These are phyloP conservation scores for Bolboschoenoplectus hybrid DNA, from an alignment of 202 grass and related monocot genomes.

Conservation along the genomic window DNA sequence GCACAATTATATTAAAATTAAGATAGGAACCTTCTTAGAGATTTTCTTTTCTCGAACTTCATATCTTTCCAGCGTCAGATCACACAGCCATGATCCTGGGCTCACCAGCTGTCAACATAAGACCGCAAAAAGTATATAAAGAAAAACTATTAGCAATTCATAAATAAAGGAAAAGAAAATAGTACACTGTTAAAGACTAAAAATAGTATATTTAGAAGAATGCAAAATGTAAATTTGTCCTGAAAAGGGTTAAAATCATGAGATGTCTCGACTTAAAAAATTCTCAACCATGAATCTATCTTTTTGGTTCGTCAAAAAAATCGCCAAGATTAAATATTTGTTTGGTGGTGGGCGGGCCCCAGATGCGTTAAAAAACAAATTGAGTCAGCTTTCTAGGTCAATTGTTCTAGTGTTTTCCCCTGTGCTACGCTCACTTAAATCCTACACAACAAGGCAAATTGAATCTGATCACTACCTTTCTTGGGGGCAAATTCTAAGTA, in stretches of 20 bases:
- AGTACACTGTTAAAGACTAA: not conserved
- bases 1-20: not conserved
- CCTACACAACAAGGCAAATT: not conserved
- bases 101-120: slow-evolving; percentile 67
- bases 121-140: not conserved
- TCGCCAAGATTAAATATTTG: not conserved
- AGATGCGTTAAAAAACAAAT: not conserved
- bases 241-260: not conserved
- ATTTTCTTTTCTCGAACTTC: slow-evolving; percentile 94
- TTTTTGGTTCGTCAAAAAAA: slow-evolving; percentile 16
- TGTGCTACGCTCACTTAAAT: not conserved
- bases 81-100: slow-evolving; percentile 84
- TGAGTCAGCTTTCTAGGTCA: slow-evolving; percentile 12
- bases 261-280: not conserved
- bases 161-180: not conserved
- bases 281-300: not conserved
- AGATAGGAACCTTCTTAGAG: slow-evolving; percentile 66
- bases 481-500: slow-evolving; percentile 2
- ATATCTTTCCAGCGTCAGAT: slow-evolving; percentile 85
- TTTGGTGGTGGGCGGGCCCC: slow-evolving; percentile 16
- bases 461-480: not conserved
- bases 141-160: not conserved
- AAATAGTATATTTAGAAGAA: not conserved
- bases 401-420: slow-evolving; percentile 2
- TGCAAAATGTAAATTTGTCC: not conserved